Evolutionary conservation across 176 grass and related monocot species (phyloP).

Genomic region (Hordeum vulgare): MorexV3_pseudomolecules_assembly NC_058522.1:314762577-314763076

Average conservation of each 20-base stretch:
- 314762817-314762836: neutral
- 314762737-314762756: slow-evolving; percentile 2
- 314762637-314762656: slow-evolving; percentile 12
- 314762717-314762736: slow-evolving; percentile 19
- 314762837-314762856: neutral
- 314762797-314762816: neutral
- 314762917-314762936: neutral
- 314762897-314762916: neutral
- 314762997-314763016: neutral
- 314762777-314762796: neutral
- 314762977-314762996: neutral
- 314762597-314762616: neutral
- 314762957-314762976: neutral
- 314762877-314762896: neutral
- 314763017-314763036: neutral
- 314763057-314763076: neutral
- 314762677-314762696: neutral
- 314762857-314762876: neutral
- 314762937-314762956: neutral
- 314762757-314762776: neutral
- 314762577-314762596: neutral
- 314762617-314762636: neutral
- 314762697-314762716: slow-evolving; percentile 35
- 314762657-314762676: neutral
- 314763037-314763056: neutral